A percentile compares a stretch with the other conserved stretches of the same genome.
phyloP scores from a whole-genome alignment of 2,329 filamentous ascomycete genomes.

The Aureobasidium sp. region DNA sequence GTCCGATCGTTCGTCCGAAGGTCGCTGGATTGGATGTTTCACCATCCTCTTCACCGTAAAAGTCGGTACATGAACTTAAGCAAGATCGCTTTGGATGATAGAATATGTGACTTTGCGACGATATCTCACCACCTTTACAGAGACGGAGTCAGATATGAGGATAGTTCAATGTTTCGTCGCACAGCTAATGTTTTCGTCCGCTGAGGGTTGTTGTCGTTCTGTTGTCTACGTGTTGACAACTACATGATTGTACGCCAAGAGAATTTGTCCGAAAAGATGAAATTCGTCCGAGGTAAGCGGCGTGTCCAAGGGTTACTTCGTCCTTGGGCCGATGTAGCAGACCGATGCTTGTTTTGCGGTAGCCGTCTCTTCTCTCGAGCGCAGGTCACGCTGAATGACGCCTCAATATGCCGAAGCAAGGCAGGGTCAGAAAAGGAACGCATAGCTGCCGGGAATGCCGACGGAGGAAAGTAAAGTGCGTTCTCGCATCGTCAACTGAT shows the following conservation, averaged over 20 bases:
- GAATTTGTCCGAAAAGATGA: not conserved
- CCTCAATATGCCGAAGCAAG: not conserved
- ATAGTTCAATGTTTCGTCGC: too few species aligned
- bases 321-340: not conserved
- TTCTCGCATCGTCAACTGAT: not conserved
- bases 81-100: too few species aligned
- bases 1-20: not conserved
- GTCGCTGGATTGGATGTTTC: too few species aligned
- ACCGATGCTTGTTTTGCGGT: not conserved
- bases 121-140: too few species aligned
- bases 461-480: not conserved
- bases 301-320: too few species aligned
- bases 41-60: too few species aligned
- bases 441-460: not conserved
- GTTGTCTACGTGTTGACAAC: not conserved
- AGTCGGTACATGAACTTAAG: too few species aligned
- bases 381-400: not conserved
- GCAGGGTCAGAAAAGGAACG: not conserved
- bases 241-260: not conserved
- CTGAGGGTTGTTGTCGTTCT: not conserved
- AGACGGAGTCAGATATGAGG: too few species aligned
- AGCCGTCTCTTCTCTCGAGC: not conserved
- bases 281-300: not conserved
- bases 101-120: too few species aligned
- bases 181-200: not conserved